Base-by-base conservation (phyloP, 208 protist genomes). In the Wallacemonas sp. region DNA sequence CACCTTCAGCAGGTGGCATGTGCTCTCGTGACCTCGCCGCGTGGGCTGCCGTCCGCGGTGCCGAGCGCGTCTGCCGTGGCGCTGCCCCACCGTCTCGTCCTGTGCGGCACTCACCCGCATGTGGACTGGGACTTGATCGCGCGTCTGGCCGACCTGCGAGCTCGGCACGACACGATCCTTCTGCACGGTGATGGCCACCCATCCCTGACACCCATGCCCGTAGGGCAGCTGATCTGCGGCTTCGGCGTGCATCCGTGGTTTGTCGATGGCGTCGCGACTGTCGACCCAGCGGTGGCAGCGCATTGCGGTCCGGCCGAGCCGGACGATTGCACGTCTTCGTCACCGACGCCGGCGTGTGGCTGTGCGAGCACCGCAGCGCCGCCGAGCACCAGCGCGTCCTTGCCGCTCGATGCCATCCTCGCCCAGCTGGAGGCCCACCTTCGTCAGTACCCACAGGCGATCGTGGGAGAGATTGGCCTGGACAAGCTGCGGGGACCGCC, bases 241-340 rank as follows among this genome's bases (percentile, higher is more conserved):
- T 92, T 94, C 58, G 88, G 85, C 17, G 69, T 94, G 22, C 88
- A 94, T 54, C 88, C 88, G 34, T 94, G 88, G 85, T 85, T 81
- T 70, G 79, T 82, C 22, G 44, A 61, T 3, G 22, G n/a, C 22
- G 24, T 19, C 24, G n/a, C 24, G 4, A 27, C 4, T 3, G 29
- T 3, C 45, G 46, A 44, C 52, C 6, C 21, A 48, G 9, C 58
- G 27, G n/a, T 27, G 29, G 8, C 57, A 10, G 6, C 44, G 26
- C 36, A n/a, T n/a, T n/a, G n/a, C n/a, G n/a, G n/a, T n/a, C n/a
- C n/a, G n/a, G n/a, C n/a, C n/a, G n/a, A n/a, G n/a, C n/a, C n/a
- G n/a, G n/a, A n/a, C n/a, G n/a, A n/a, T n/a, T n/a, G n/a, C n/a
- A n/a, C n/a, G n/a, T n/a, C n/a, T n/a, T n/a, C n/a, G n/a, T 13